phyloP scores from a whole-genome alignment of 2,329 filamentous ascomycete species.

The Aspergillus ustus region DNA sequence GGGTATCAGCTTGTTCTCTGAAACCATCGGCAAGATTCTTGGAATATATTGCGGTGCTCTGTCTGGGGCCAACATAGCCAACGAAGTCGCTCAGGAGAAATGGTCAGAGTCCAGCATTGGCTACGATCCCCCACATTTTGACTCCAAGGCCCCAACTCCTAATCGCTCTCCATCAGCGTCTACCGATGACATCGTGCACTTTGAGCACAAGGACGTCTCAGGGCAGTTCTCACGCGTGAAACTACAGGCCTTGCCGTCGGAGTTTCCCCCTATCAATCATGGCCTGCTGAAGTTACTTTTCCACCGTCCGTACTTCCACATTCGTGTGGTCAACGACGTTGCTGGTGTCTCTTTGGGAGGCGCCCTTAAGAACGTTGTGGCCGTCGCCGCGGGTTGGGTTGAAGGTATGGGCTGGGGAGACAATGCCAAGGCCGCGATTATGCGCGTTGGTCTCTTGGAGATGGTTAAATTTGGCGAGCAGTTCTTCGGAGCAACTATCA shows the following conservation, averaged over 20 bases:
- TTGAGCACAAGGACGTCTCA: conserved; percentile 71
- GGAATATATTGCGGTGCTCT: conserved; percentile 97
- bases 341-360: conserved; percentile 93
- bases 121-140: conserved; percentile 89
- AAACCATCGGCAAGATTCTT: conserved; percentile 87
- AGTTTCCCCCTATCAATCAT: conserved; percentile 88
- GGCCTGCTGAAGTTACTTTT: conserved; percentile 82
- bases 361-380: conserved; percentile 95
- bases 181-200: conserved; percentile 54
- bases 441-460: conserved; percentile 93
- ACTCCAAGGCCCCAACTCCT: conserved; percentile 75
- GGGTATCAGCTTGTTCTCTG: conserved; percentile 87
- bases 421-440: conserved; percentile 97
- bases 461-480: conserved; percentile 95
- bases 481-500: conserved; percentile 85
- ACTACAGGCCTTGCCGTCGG: conserved; percentile 74
- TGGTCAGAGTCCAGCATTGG: conserved; percentile 97
- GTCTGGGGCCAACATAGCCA: conserved; percentile 94
- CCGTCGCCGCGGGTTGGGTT: conserved; percentile 91
- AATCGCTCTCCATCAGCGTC: conserved; percentile 57
- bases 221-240: conserved; percentile 70
- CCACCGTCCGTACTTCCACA: conserved; percentile 96
- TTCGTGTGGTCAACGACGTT: conserved; percentile 91
- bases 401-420: conserved; percentile 96
- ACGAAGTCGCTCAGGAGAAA: conserved; percentile 92